Conservation (phyloP, 2,329 filamentous ascomycete genomes). For the Pseudocercospora macadamiae region DNA sequence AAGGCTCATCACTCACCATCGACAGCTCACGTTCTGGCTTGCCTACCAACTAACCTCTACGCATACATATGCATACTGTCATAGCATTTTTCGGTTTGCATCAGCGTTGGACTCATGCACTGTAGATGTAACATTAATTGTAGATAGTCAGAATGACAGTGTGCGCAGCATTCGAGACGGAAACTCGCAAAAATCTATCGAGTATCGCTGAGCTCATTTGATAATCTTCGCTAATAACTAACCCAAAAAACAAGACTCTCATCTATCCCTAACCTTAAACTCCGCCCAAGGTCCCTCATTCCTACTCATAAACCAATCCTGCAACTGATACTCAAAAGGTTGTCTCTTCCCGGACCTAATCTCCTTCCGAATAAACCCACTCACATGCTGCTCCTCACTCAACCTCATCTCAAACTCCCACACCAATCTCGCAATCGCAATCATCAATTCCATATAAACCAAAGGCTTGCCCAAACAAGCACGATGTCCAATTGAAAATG, state of each 20-base stretch:
- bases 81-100: not conserved
- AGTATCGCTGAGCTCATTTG: no score
- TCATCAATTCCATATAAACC: conserved; percentile 32
- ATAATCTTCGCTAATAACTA: no score
- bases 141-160: conserved; percentile 2
- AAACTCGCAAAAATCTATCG: no score
- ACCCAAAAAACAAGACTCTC: no score
- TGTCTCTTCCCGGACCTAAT: conserved; percentile 60
- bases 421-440: conserved; percentile 31
- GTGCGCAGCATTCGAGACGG: not conserved
- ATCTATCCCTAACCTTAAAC: conserved; percentile 36
- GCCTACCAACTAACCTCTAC: no score
- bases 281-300: conserved; percentile 73
- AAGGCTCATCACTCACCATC: not conserved
- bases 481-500: conserved; percentile 70
- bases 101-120: not conserved
- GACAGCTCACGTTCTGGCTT: no score
- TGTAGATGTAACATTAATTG: not conserved
- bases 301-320: conserved; percentile 72
- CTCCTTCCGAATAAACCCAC: conserved; percentile 53
- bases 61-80: not conserved
- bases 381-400: conserved; percentile 51
- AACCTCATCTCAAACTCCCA: conserved; percentile 33
- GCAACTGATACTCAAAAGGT: conserved; percentile 66
- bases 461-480: conserved; percentile 69